Base-by-base conservation (phyloP, 2,329 filamentous ascomycete species). In the Cercospora janseana region DNA sequence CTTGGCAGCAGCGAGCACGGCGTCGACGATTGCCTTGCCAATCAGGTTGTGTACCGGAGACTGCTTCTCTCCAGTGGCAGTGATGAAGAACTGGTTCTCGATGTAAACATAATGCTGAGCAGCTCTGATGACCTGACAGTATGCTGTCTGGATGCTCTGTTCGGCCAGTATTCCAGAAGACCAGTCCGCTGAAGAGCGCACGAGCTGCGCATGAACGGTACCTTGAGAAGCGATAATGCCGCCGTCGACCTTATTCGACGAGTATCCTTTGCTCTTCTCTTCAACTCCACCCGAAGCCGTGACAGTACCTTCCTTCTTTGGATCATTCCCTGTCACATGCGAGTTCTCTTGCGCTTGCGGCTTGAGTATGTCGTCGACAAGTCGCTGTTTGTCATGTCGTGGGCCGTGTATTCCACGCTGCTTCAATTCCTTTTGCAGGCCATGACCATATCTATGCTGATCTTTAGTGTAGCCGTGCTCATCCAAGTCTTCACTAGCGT, bases 71-170 rank as follows among this genome's bases (percentile, higher is more conserved):
- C 89, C 89, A 0, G 92, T 97, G 0, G 93, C 57, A 1, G 57
- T 60, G 66, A 94, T 96, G 76, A 97, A 98, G 74, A 97, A 97
- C 64, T 98, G 93, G 63, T 97, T 97, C 69, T 98, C 93, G 54
- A 98, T 95, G 72, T 97, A 98, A 18, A 98, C 86, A 60, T 83
- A 96, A 66, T 97, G 92, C 70, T 96, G 75, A 0, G 92, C 92
- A 44, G 88, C 88, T 43, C 85, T 77, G 61, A 97, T 97, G 23
- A 94, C 74, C 56, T 95, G 88, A 51, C 76, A 78, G 66, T 95
- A 95, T 0, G 90, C 88, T 61, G 89, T 94, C 60, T 93, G 88
- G 51, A 95, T 95, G 42, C 85, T 90, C 60, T 88, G 85, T 54
- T 95, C 90, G 0, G 77, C 83, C 32, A 95, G 70, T 52, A 96